These are phyloP conservation scores for Metschnikowia gruessii DNA, from an alignment of 805 yeast species.

Conservation along the genomic window DNA sequence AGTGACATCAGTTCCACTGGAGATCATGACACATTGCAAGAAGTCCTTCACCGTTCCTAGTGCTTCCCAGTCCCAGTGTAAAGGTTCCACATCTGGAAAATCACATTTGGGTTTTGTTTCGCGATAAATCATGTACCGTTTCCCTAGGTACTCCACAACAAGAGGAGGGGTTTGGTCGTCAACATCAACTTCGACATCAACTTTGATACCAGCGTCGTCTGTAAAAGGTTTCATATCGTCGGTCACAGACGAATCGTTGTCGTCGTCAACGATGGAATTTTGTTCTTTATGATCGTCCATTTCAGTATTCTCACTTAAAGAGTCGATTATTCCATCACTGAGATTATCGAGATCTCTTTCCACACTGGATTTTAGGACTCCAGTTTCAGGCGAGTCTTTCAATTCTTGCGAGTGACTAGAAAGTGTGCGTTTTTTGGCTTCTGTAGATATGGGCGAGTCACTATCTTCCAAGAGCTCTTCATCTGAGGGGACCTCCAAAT, in stretches of 20 bases:
- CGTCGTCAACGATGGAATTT: neutral
- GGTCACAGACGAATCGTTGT: neutral
- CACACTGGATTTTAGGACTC: no score
- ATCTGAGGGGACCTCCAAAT: neutral
- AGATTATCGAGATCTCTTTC: no score
- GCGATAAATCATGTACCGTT: neutral
- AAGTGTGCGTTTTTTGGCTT: no score
- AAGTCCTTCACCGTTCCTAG: constrained; percentile 19
- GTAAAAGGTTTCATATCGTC: neutral
- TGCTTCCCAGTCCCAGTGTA: neutral
- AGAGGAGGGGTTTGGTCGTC: neutral
- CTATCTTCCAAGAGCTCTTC: neutral
- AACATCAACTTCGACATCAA: no score
- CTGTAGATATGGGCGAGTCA: no score
- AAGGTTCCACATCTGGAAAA: neutral
- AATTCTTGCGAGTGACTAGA: no score
- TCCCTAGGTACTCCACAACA: constrained; percentile 1
- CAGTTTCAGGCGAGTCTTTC: no score
- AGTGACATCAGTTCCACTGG: neutral
- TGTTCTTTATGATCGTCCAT: neutral
- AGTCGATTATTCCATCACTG: neutral
- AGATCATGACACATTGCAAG: constrained; percentile 24
- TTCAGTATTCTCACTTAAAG: neutral
- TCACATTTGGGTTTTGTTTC: constrained; percentile 9
- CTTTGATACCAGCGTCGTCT: no score